Evolutionary conservation across 371 early-diverging fungal genomes (phyloP).

Genomic region (Dichotomocladium elegans): DNA sequence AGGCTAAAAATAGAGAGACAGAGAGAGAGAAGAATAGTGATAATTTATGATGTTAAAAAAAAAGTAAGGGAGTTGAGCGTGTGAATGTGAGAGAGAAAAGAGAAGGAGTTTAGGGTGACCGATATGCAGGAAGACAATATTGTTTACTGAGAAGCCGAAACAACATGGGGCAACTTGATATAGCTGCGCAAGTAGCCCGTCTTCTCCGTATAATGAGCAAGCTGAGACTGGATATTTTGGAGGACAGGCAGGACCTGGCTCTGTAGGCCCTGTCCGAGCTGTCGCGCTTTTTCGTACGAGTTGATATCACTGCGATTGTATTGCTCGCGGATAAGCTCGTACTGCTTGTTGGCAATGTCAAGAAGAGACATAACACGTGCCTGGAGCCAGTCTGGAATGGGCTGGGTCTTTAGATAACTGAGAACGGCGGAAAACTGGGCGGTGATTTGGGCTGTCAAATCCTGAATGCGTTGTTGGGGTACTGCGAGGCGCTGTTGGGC

Average conservation of each 20-base stretch:
- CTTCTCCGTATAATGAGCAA: slow-evolving; percentile 21
- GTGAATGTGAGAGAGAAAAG: no score
- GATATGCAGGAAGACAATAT: no score
- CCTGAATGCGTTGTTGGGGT: neutral
- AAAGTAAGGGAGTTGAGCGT: no score
- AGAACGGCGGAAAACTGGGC: slow-evolving; percentile 23
- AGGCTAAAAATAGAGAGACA: no score
- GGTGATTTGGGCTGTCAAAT: slow-evolving; percentile 24
- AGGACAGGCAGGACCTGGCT: slow-evolving; percentile 53
- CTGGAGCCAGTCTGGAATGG: slow-evolving; percentile 40
- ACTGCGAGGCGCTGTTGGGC: slow-evolving; percentile 20
- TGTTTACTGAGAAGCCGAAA: neutral
- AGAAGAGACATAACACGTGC: slow-evolving; percentile 33
- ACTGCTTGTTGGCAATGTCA: slow-evolving; percentile 38
- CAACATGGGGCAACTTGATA: neutral
- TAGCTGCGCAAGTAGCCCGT: slow-evolving; percentile 22
- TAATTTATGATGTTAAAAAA: no score
- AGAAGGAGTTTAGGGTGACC: no score
- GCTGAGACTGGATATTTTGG: slow-evolving; percentile 36
- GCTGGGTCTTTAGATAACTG: slow-evolving; percentile 40
- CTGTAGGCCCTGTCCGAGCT: slow-evolving; percentile 39
- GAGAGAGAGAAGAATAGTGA: no score
- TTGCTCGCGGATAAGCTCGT: slow-evolving; percentile 36
- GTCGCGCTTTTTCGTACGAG: slow-evolving; percentile 49
- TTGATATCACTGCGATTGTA: slow-evolving; percentile 42